Evolutionary conservation across 345 rosid genomes (phyloP).

Genomic region (Moricandia moricandioides): DNA sequence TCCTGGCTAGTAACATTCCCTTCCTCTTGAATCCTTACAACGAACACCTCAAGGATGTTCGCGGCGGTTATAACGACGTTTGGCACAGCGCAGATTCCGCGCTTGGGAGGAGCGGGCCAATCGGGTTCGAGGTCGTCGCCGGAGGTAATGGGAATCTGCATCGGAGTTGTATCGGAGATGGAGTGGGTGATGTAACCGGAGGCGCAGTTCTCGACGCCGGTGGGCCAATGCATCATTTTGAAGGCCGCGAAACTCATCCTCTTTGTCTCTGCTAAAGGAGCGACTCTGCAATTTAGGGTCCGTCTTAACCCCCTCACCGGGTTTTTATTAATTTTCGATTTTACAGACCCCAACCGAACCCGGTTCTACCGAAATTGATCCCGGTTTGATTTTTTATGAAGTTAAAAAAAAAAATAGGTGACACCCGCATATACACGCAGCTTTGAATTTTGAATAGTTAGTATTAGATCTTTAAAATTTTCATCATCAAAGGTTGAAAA

Average conservation of each 20-base stretch:
- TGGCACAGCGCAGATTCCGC: conserved; percentile 68
- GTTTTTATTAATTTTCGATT: background rate
- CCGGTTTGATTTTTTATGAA: background rate
- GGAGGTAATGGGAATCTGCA: conserved; percentile 50
- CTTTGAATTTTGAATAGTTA: no score
- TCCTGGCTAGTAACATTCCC: conserved; percentile 34
- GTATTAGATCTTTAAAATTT: no score
- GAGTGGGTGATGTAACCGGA: conserved; percentile 84
- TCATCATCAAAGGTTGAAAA: no score
- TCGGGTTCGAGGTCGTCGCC: conserved; percentile 69
- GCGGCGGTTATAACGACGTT: conserved; percentile 72
- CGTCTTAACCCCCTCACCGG: background rate
- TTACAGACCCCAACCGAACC: background rate
- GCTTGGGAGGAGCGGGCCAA: conserved; percentile 50
- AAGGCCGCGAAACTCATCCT: conserved; percentile 93
- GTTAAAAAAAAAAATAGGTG: no score
- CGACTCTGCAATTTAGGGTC: conserved; percentile 1
- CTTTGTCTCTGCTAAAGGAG: background rate
- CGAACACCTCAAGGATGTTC: conserved; percentile 79
- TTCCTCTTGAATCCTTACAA: conserved; percentile 80
- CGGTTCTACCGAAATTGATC: background rate
- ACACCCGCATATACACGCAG: no score
- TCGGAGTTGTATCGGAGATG: conserved; percentile 49
- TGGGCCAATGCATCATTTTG: conserved; percentile 97
- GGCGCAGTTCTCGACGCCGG: conserved; percentile 77